Base-by-base conservation (phyloP, 768 basidiomycete genomes). In the Tulasnella sp. region DNA sequence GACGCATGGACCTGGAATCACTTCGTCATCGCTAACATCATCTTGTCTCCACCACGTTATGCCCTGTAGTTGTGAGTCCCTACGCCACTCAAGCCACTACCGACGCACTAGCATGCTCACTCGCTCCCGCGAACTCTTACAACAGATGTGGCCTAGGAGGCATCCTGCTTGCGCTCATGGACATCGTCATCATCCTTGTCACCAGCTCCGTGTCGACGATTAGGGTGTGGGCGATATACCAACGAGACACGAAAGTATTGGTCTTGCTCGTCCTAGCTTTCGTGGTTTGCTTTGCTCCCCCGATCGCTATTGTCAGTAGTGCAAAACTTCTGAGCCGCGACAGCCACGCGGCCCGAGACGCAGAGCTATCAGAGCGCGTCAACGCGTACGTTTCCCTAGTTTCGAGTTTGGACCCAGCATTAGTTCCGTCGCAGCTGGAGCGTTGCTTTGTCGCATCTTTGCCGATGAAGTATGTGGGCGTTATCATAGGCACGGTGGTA, bases 141-240 rank as follows among this genome's bases (percentile, higher is more conserved):
- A n/a, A 52, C n/a, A 68, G 62, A 6, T 68, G 62, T 19, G 14
- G 18, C 31, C 27, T 68, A 12, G 62, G 62, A 19, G 62, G 62
- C 27, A 36, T 68, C 16, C 62, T 68, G 14, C 62, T 68, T 27
- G 62, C 24, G 36, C 62, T 68, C 24, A 31, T 68, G 62, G 62
- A 68, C 62, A 19, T 42, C 1, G 38, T 74, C 31, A 74, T 74
- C 39, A 74, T 74, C n/a, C 39, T 74, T 12, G 73, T 74, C 73
- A 74, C 73, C 73, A 40, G 38, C 38, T 40, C 73, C 73, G 44
- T 74, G 21, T 68, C 62, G 19, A 74, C 44, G 34, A 46, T 46
- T 21, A 31, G 73, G 39, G 44, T 46, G 3, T 74, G 73, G 73
- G 73, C 73, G 10, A 74, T 74, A 74, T 74, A 74, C 39, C 39